Evolutionary conservation across 176 grass and related monocot species (phyloP).

Genomic region (Melocanna baccifera): DNA sequence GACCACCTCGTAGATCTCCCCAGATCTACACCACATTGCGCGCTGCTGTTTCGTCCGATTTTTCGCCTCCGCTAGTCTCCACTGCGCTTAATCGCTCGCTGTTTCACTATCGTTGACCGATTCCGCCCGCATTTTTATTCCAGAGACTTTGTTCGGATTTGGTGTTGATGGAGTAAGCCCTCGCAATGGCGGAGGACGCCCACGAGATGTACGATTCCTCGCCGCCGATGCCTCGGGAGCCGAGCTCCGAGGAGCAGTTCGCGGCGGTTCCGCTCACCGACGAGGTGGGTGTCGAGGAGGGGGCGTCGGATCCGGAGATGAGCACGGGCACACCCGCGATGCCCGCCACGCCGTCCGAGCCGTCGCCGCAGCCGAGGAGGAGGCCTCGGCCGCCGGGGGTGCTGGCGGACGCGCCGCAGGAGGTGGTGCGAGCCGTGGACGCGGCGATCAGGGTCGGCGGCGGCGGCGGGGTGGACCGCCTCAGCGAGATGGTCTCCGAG

Average conservation of each 20-base stretch:
- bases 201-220: conserved; percentile 35
- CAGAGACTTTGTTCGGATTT: conserved; percentile 3
- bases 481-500: conserved; percentile 48
- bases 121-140: conserved; percentile 35
- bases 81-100: conserved; percentile 1
- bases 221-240: conserved; percentile 3
- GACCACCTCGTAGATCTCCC: conserved; percentile 26
- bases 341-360: not conserved
- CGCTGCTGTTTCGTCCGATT: not conserved
- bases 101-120: conserved; percentile 69
- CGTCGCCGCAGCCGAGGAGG: conserved; percentile 39
- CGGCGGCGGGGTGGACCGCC: conserved; percentile 40
- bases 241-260: conserved; percentile 7
- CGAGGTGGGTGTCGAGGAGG: conserved; percentile 13
- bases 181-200: conserved; percentile 72
- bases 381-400: conserved; percentile 28
- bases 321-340: not conserved
- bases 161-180: conserved; percentile 38
- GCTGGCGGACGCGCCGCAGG: conserved; percentile 48
- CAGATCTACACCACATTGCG: conserved; percentile 38
- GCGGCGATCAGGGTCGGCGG: conserved; percentile 64
- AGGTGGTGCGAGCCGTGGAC: conserved; percentile 69
- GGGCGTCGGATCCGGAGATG: conserved; percentile 15
- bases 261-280: conserved; percentile 23
- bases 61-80: not conserved